Percentiles rank a stretch among this genome's conserved stretches.
These are phyloP conservation scores for Puccinia polysora DNA, from an alignment of 1,284 basidiomycete species.

Conservation along the genomic window DNA sequence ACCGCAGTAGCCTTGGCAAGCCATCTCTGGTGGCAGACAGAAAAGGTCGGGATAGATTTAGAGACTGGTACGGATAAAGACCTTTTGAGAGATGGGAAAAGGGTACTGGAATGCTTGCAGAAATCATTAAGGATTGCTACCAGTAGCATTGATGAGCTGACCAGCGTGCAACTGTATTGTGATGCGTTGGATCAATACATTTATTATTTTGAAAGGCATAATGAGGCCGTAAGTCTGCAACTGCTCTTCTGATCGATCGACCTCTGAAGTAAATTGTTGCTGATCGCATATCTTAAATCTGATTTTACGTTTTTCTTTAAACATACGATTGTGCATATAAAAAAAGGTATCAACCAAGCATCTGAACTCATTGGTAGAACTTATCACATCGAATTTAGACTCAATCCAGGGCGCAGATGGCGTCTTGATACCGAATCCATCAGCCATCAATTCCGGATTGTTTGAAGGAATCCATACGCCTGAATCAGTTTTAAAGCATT, in stretches of 20 bases:
- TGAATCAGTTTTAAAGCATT: constrained; percentile 86
- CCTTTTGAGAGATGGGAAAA: constrained; percentile 70
- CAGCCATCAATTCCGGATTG: constrained; percentile 68
- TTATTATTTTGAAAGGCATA: constrained; percentile 86
- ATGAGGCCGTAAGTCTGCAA: constrained; percentile 68
- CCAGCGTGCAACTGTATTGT: constrained; percentile 85
- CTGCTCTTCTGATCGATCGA: background rate
- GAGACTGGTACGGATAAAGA: constrained; percentile 53
- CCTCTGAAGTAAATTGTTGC: background rate
- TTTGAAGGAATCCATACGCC: constrained; percentile 84
- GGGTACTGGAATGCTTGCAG: constrained; percentile 88
- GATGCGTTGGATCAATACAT: constrained; percentile 88
- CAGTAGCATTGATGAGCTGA: constrained; percentile 87
- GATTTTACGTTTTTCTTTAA: constrained; percentile 39
- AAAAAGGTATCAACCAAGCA: constrained; percentile 80
- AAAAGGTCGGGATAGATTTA: constrained; percentile 54
- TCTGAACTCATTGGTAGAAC: constrained; percentile 84
- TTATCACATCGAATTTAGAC: constrained; percentile 85
- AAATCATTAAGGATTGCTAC: constrained; percentile 88
- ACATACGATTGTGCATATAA: too few relatives aligned
- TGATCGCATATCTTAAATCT: background rate
- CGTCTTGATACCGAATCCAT: constrained; percentile 64
- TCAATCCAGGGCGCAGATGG: constrained; percentile 75
- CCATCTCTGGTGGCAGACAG: constrained; percentile 93
- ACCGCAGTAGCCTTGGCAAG: constrained; percentile 88